A percentile compares a stretch with the other conserved stretches of the same genome.
Evolutionary conservation across 108 stramenopile species (phyloP).

Genomic region (Cylindrotheca closterium): DNA sequence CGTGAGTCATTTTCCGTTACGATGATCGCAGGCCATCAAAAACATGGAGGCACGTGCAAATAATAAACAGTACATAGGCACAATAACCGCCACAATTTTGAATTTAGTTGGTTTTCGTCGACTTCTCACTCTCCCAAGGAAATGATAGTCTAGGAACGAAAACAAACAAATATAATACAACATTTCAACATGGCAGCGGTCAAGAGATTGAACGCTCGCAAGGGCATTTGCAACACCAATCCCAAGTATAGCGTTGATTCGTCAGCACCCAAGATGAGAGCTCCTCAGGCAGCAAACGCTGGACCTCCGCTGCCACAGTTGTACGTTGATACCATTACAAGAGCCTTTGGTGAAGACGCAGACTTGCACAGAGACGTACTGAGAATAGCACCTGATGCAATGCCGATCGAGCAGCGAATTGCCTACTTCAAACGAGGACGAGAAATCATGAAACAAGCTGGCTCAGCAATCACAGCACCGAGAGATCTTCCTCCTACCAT

Average conservation of each 20-base stretch:
- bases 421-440: conserved; percentile 65
- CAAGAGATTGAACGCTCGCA: too few species aligned
- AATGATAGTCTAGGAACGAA: too few species aligned
- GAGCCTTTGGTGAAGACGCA: conserved; percentile 4
- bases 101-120: too few species aligned
- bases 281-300: neutral
- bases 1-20: too few species aligned
- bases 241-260: neutral
- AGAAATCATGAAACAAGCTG: conserved; percentile 27
- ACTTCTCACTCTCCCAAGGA: too few species aligned
- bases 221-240: neutral
- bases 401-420: conserved; percentile 51
- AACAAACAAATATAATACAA: too few species aligned
- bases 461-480: neutral
- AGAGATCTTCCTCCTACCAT: conserved; percentile 7
- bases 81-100: too few species aligned
- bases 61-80: too few species aligned
- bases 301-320: conserved; percentile 1
- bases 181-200: too few species aligned
- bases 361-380: conserved; percentile 34
- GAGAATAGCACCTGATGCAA: conserved; percentile 17
- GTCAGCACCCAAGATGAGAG: neutral
- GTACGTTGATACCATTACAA: conserved; percentile 18
- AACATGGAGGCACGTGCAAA: too few species aligned
- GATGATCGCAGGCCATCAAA: too few species aligned